Evolutionary conservation across 352 stramenopile genomes (phyloP), one percentile per base, ranked within the genome.

Genomic region (Phytophthora pisi): DNA sequence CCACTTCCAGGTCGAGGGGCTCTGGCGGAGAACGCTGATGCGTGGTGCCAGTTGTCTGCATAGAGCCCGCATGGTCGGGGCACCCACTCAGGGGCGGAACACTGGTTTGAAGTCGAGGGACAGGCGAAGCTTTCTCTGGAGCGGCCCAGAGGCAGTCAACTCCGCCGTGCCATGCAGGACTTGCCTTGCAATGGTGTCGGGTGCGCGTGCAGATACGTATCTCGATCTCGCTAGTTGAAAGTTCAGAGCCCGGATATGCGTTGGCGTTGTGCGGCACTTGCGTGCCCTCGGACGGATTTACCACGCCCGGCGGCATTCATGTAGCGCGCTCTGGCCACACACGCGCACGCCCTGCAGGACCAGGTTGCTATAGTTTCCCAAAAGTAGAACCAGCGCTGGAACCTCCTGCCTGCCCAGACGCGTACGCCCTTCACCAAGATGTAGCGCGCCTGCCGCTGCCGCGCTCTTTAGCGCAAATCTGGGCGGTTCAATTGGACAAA

Each of bases 401-500:
- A 40, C n/a, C 34, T 30, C 40, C 13, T 18, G 15, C 43, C 43
- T 10, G 6, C 18, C 6, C 43, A 50, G 42, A 23, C n/a, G 42
- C n/a, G 4, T 18, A 8, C 13, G 16, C 26, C 42, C 11, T 49
- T 9, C 43, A 52, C 46, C 46, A 53, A 53, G 47, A 53, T 36
- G 47, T 18, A n/a, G 47, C 20, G 5, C 15, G 10, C 13, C n/a
- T 23, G 42, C 20, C 8, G 5, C 38, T 45, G 18, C 45, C 5
- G 42, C 42, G n/a, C n/a, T 49, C 42, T 49, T 49, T 49, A 49
- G 47, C 20, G 47, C 36, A 42, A 42, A 42, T 42, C 36, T 42
- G 36, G 36, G 36, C 36, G 36, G 36, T 52, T 16, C n/a, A 54
- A 72, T 64, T 60, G 46, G 45, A 63, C 36, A 68, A 57, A 63